phyloP scores from a whole-genome alignment of 306 rosid genomes.

The Glycyrrhiza uralensis region DNA sequence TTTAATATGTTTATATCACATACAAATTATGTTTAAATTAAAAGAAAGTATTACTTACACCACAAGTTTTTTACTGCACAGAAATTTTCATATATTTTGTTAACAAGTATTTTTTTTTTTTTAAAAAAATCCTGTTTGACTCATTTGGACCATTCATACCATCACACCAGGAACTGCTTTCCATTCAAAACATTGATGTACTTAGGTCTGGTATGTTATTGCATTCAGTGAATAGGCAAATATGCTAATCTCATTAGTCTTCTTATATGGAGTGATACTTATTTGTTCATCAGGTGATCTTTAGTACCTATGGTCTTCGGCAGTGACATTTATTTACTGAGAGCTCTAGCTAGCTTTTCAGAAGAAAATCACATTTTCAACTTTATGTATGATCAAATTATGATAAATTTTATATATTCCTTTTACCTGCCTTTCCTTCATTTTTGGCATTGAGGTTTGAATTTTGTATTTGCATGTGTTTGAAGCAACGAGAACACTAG shows the following conservation, averaged over 20 bases:
- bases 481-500: constrained; percentile 68
- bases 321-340: constrained; percentile 19
- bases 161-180: neutral
- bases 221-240: neutral
- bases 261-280: neutral
- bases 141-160: neutral
- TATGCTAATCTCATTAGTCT: neutral
- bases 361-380: neutral
- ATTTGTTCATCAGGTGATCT: neutral
- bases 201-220: neutral
- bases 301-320: neutral
- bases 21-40: neutral
- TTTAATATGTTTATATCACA: neutral
- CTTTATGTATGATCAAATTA: neutral
- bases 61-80: neutral
- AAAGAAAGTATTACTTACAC: neutral
- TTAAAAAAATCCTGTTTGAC: neutral
- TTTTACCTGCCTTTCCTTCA: constrained; percentile 5
- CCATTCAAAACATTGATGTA: neutral
- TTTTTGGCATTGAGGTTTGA: constrained; percentile 55
- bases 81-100: neutral
- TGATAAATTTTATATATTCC: neutral
- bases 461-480: constrained; percentile 59
- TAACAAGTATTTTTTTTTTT: neutral
- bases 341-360: neutral